These are phyloP conservation scores for Gossypium davidsonii DNA, from an alignment of 441 rosid genomes.

Conservation along the genomic window DNA sequence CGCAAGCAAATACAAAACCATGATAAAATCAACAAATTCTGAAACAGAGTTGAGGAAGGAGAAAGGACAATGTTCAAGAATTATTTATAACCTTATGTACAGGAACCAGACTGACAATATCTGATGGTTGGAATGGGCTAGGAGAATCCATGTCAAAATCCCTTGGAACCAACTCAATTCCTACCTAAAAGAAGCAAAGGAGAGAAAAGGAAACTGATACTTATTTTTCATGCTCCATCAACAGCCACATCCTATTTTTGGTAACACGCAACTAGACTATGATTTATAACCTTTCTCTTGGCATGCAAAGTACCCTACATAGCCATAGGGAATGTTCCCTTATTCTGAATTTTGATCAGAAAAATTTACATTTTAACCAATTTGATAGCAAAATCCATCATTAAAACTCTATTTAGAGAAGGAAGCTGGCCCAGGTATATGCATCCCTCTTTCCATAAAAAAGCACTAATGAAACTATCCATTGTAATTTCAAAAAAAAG, in stretches of 20 bases:
- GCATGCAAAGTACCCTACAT: neutral
- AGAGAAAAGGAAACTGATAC: slow-evolving; percentile 6
- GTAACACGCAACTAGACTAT: neutral
- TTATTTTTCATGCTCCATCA: slow-evolving; percentile 11
- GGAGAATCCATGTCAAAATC: slow-evolving; percentile 73
- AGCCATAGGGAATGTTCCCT: neutral
- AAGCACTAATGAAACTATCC: neutral
- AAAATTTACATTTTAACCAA: slow-evolving; percentile 8
- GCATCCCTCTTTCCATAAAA: slow-evolving; percentile 1
- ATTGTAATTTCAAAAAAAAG: neutral
- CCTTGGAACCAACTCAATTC: slow-evolving; percentile 65
- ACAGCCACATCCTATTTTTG: neutral
- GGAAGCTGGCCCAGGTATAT: neutral
- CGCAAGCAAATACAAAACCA: slow-evolving; percentile 1
- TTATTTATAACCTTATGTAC: slow-evolving; percentile 53
- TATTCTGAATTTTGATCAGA: slow-evolving; percentile 2
- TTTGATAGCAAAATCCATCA: slow-evolving; percentile 2
- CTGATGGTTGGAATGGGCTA: slow-evolving; percentile 50
- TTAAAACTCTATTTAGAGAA: neutral
- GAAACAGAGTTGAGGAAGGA: slow-evolving; percentile 10
- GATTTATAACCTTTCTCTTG: neutral
- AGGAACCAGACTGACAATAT: slow-evolving; percentile 62
- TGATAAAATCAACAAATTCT: slow-evolving; percentile 7
- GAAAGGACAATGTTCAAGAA: neutral
- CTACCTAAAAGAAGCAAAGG: slow-evolving; percentile 36